These are phyloP conservation scores for Debaryomyces udenii DNA, from an alignment of 1,139 yeast species.

Conservation along the genomic window DNA sequence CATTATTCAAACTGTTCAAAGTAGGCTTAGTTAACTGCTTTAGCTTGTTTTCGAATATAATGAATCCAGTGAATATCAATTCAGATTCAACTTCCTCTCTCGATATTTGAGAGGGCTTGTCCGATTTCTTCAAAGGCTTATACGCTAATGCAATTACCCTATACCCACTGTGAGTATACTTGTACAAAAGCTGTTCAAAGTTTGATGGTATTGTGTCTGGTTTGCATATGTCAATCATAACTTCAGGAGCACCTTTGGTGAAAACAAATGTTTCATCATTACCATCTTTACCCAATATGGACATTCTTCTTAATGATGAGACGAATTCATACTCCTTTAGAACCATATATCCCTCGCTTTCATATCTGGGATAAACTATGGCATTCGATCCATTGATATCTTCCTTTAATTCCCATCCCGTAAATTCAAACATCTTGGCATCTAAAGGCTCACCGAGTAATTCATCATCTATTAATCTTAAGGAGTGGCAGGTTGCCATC, in stretches of 20 bases:
- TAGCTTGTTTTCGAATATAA: slow-evolving; percentile 87
- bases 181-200: slow-evolving; percentile 72
- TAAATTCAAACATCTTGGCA: slow-evolving; percentile 87
- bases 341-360: slow-evolving; percentile 51
- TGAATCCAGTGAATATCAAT: slow-evolving; percentile 80
- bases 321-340: slow-evolving; percentile 81
- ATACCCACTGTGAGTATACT: slow-evolving; percentile 90
- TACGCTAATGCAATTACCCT: slow-evolving; percentile 95
- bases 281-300: slow-evolving; percentile 62
- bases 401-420: slow-evolving; percentile 75
- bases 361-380: slow-evolving; percentile 28
- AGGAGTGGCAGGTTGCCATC: slow-evolving; percentile 86
- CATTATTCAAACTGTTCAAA: slow-evolving; percentile 57
- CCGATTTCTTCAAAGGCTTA: slow-evolving; percentile 35
- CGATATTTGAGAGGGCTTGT: slow-evolving; percentile 10
- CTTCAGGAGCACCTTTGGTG: slow-evolving; percentile 98
- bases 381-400: slow-evolving; percentile 41
- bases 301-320: slow-evolving; percentile 86
- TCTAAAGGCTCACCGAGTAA: slow-evolving; percentile 93
- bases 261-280: slow-evolving; percentile 49
- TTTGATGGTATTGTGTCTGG: slow-evolving; percentile 71
- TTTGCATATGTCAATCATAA: slow-evolving; percentile 78
- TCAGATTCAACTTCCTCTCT: slow-evolving; percentile 70
- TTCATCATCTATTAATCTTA: slow-evolving; percentile 76
- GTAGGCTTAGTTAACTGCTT: slow-evolving; percentile 70